Evolutionary conservation across 2,329 filamentous ascomycete species (phyloP).

Genomic region (Pseudogymnoascus sp.): DNA sequence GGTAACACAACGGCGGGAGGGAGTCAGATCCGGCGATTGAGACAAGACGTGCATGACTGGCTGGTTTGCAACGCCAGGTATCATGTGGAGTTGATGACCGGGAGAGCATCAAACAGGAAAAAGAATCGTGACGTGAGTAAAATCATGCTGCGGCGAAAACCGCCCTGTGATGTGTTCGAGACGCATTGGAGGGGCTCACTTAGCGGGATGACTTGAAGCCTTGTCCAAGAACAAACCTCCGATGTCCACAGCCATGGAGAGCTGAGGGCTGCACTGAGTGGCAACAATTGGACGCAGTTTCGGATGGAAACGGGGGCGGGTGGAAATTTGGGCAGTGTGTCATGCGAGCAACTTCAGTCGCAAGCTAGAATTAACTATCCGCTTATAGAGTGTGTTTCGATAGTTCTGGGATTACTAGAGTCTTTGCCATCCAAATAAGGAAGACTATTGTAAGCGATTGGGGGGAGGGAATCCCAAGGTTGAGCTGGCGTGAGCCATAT

Average conservation of each 20-base stretch:
- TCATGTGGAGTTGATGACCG: not conserved
- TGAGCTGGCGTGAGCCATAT: not conserved
- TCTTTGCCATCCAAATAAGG: not conserved
- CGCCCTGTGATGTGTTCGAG: not conserved
- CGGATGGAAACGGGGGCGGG: not conserved
- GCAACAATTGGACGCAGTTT: not conserved
- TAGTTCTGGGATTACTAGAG: not conserved
- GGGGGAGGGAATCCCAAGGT: not conserved
- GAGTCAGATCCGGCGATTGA: not conserved
- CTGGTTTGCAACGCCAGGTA: not conserved
- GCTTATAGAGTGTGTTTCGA: not conserved
- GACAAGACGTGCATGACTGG: slow-evolving; percentile 3
- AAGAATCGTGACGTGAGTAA: not conserved
- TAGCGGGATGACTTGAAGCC: not conserved
- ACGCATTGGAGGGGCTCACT: not conserved
- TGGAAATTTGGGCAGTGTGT: not conserved
- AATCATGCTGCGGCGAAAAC: not conserved
- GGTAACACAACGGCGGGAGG: not conserved
- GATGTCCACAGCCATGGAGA: not conserved
- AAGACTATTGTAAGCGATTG: not conserved
- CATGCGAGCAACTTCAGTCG: slow-evolving; percentile 1
- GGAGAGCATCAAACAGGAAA: not conserved
- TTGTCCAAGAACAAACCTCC: not conserved
- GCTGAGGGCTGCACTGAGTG: not conserved
- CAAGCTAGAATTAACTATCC: not conserved